Base-by-base conservation (phyloP, 2,329 filamentous ascomycete species). In the Endoconidiophora polonica region DNA sequence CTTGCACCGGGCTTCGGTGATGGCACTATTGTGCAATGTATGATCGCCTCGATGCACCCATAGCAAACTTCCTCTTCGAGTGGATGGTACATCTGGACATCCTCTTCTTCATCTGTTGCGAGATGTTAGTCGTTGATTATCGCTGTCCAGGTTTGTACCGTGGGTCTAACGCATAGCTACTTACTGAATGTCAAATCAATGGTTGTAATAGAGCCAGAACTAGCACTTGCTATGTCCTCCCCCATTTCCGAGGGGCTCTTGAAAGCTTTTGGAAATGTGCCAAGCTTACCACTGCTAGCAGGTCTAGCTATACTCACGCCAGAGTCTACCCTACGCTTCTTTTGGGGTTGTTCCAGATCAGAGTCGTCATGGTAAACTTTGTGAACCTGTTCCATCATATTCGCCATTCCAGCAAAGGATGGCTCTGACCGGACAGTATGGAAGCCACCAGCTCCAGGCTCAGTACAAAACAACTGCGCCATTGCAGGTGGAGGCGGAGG, bases 41-140 rank as follows among this genome's bases (percentile, higher is more conserved):
- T 68, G 49, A 68, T 74, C 2, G 79, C 73, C 49, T 86, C 79
- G 18, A 93, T 65, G 65, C 83, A 82, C 40, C 86, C 86, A 59
- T 84, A 87, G 64, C 86, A 93, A 3, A 93, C 81, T 58, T 86
- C 78, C 59, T 85, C 76, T 18, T 79, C 72, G 44, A 69, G 73
- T 26, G 77, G 70, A 50, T 83, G 73, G 40, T 72, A 70, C 12
- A 79, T 62, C 36, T 78, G 66, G 18, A 73, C 64, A 3, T 77
- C 59, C 7, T 82, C 76, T 23, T 78, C 74, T 41, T 83, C 79
- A 16, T 68, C 70, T 33, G 2, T 33, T 33, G 29, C 29, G 29
- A 33, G 2, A 33, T 33, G 29, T 33, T 33, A 33, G 29, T 10
- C 9, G 12, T 33, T 18, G 4, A 33, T 33, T 33, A 12, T 12